phyloP scores from a whole-genome alignment of 148 eudicot genomes.

The Hydrangea macrophylla region DNA sequence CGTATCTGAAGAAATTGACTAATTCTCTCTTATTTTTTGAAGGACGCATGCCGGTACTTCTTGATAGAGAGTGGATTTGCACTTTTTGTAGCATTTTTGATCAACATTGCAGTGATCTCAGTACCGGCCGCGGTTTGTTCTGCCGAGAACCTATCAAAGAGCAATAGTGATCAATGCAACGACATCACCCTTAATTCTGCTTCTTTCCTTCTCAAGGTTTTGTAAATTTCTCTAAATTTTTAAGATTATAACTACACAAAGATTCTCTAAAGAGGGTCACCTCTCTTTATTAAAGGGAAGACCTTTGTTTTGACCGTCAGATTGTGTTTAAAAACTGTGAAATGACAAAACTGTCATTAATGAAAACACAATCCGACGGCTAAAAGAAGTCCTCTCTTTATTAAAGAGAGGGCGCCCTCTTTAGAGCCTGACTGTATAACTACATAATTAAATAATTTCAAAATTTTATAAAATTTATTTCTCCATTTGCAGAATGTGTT shows the following conservation, averaged over 20 bases:
- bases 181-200: slow-evolving; percentile 76
- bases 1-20: no score
- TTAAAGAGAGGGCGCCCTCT: background rate
- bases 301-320: no score
- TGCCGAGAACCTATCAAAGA: slow-evolving; percentile 28
- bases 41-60: slow-evolving; percentile 88
- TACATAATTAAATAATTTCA: background rate
- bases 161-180: slow-evolving; percentile 37
- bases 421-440: background rate
- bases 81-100: slow-evolving; percentile 66
- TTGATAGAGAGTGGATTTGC: slow-evolving; percentile 87
- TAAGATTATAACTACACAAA: no score
- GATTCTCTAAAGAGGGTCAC: no score
- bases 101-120: slow-evolving; percentile 67
- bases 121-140: slow-evolving; percentile 74
- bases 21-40: slow-evolving; percentile 7
- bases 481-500: slow-evolving; percentile 49
- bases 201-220: slow-evolving; percentile 78
- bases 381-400: no score
- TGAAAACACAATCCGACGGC: no score
- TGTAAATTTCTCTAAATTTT: no score
- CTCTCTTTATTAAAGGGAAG: no score
- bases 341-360: no score
- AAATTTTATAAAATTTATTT: background rate
- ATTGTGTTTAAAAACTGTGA: no score